Evolutionary conservation across 768 basidiomycete genomes (phyloP), one percentile per base, ranked within the genome.

Genomic region (Naganishia vaughanmartiniae): DNA sequence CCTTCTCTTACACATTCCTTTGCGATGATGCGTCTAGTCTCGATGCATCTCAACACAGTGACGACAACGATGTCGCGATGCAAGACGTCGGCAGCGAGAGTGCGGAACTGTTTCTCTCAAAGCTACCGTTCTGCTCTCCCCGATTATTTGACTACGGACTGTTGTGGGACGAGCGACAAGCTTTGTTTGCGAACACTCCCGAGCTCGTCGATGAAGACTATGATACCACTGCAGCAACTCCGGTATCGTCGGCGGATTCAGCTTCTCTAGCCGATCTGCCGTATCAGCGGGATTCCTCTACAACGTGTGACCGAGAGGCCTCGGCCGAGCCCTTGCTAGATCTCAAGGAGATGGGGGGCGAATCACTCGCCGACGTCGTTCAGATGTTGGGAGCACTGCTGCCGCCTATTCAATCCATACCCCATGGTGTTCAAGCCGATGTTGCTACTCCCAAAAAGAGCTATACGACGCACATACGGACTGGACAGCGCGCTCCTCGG

Each of bases 351-450:
- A 39, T 15, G 15, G 15, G 34, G 6, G 70, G 66, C 31, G 34
- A 36, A 33, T 45, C 63, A 2, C 54, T 71, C 10, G 34, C 54
- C 28, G 46, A 66, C 10, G 70, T 54, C 31, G 70, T 67, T 4
- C 54, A 51, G 21, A 48, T 66, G 21, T 33, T 71, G 42, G 65
- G 70, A n/a, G 11, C 28, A 36, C 46, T 67, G 5, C 46, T 71
- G 30, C 65, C 70, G 4, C 30, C 36, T 24, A n/a, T 42, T 14
- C 21, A 21, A 4, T 14, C 33, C 39, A 12, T 24, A 12, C 21
- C 24, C 7, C 4, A 24, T 14, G 48, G 21, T 26, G 24, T 24
- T 4, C n/a, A n/a, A 7, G 24, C n/a, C 24, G 48, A 51, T n/a
- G n/a, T 7, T 1, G 24, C 6, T 51, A 4, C 14, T n/a, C n/a